Base-by-base conservation (phyloP, 2,329 filamentous ascomycete genomes). In the Aspergillus ochraceoroseus region DNA sequence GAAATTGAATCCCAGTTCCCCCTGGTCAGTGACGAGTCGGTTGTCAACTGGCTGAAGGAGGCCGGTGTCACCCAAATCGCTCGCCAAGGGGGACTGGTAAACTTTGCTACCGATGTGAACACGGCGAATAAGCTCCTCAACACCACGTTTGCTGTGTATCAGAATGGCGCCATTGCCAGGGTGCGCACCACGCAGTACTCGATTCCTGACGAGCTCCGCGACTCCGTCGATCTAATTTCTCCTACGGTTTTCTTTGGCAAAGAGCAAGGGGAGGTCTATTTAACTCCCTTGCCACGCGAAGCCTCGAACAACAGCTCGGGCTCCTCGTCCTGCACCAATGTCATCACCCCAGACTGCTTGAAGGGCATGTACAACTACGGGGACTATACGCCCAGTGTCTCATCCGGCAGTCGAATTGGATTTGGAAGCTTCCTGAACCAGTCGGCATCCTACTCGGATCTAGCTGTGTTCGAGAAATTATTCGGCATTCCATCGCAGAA, bases 371-470 rank as follows among this genome's bases (percentile, higher is more conserved):
- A 77, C 62, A 71, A 71, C 47, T 64, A 72, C 37, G 20, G 5
- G 20, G 54, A 63, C 48, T 75, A 76, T 54, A 66, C 62, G 25
- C 62, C 71, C 6, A 61, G 69, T 19, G 55, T 64, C 4, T 60
- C 61, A 4, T 66, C 66, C 11, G 73, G 73, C 2, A 75, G 70
- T 53, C 65, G 66, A 11, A 62, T 75, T 9, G 73, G 65, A 13
- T 76, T 77, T 48, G 69, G 67, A 23, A 71, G 67, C 37, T 77
- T 76, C 57, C 58, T 77, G 13, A 71, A 74, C 51, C 51, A 77
- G 51, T 71, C 68, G 7, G 73, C 75, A 18, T 61, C 64, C 22
- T 70, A 70, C 49, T 54, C 53, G 3, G 75, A 77, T 46, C 55
- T 75, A 19, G 62, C 64, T n/a, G 41, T 56, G 0, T 71, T 64